Percentiles rank a stretch among this genome's conserved stretches.
Conservation (phyloP, 208 protist genomes). For the Trypanosoma theileri region DNA sequence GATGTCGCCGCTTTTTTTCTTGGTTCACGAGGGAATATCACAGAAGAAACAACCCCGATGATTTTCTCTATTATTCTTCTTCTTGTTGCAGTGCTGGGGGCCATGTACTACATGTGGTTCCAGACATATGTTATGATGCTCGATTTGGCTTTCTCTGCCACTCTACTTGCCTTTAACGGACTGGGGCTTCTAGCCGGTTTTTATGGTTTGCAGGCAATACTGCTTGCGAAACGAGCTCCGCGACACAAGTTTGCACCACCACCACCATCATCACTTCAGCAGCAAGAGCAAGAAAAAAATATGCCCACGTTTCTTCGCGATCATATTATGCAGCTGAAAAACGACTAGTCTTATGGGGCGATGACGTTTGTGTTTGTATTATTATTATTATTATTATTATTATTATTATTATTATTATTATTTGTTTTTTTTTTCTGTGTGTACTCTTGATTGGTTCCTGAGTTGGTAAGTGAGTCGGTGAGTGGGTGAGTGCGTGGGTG, state of each 20-base stretch:
- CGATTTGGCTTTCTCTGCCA: constrained; percentile 64
- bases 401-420: too few relatives aligned
- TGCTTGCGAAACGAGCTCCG: not conserved
- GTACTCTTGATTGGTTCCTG: too few relatives aligned
- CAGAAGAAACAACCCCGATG: constrained; percentile 32
- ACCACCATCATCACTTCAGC: not conserved
- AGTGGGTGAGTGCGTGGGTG: too few relatives aligned
- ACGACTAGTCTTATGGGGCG: constrained; percentile 1
- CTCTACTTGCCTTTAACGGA: constrained; percentile 51
- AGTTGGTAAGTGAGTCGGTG: too few relatives aligned
- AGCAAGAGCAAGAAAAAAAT: too few relatives aligned
- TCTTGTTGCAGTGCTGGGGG: constrained; percentile 41
- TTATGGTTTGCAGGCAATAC: constrained; percentile 29
- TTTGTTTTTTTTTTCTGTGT: too few relatives aligned
- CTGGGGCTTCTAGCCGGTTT: constrained; percentile 40
- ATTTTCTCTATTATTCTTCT: constrained; percentile 40
- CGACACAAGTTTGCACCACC: constrained; percentile 14
- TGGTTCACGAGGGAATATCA: constrained; percentile 60
- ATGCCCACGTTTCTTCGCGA: constrained; percentile 2
- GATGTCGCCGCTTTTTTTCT: constrained; percentile 39
- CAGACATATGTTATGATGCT: constrained; percentile 83
- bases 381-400: too few relatives aligned
- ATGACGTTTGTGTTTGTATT: not conserved
- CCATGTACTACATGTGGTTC: constrained; percentile 82
- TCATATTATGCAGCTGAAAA: constrained; percentile 2